These are phyloP conservation scores for Panaeolus papilionaceus DNA, from an alignment of 768 basidiomycete genomes.

Conservation along the genomic window DNA sequence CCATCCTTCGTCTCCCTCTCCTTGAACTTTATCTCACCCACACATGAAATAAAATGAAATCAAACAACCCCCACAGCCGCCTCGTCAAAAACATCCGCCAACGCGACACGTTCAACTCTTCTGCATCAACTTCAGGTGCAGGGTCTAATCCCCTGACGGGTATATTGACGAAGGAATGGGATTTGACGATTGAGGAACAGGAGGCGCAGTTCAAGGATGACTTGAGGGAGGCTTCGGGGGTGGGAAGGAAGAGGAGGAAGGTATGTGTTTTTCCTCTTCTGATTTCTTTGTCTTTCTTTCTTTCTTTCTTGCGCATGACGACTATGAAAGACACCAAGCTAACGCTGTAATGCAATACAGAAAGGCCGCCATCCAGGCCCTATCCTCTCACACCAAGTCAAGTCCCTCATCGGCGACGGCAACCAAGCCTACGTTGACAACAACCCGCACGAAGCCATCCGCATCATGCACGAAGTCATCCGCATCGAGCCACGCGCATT, in stretches of 20 bases:
- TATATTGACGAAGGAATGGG: constrained; percentile 72
- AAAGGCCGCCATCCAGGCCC: constrained; percentile 88
- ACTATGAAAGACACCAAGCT: constrained; percentile 71
- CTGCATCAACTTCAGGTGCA: constrained; percentile 30
- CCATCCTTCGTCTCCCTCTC: too few species aligned
- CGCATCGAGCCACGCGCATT: constrained; percentile 89
- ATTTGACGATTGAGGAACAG: constrained; percentile 70
- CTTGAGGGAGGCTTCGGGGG: constrained; percentile 66
- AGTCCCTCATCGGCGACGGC: too few species aligned
- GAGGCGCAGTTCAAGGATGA: constrained; percentile 48
- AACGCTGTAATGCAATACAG: constrained; percentile 57
- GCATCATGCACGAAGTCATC: constrained; percentile 90
- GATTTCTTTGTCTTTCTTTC: background rate
- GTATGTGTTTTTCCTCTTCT: constrained; percentile 34
- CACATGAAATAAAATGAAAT: too few species aligned
- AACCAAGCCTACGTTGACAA: constrained; percentile 48
- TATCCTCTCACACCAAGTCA: constrained; percentile 36
- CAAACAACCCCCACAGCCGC: too few species aligned
- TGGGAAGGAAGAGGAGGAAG: constrained; percentile 63
- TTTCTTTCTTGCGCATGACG: constrained; percentile 32
- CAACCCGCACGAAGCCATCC: constrained; percentile 70
- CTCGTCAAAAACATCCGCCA: too few species aligned
- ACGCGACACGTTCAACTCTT: constrained; percentile 24
- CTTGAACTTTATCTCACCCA: too few species aligned
- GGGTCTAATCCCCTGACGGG: constrained; percentile 31